phyloP scores from a whole-genome alignment of 176 grass and related monocot species.

The Musa acuminata region DNA sequence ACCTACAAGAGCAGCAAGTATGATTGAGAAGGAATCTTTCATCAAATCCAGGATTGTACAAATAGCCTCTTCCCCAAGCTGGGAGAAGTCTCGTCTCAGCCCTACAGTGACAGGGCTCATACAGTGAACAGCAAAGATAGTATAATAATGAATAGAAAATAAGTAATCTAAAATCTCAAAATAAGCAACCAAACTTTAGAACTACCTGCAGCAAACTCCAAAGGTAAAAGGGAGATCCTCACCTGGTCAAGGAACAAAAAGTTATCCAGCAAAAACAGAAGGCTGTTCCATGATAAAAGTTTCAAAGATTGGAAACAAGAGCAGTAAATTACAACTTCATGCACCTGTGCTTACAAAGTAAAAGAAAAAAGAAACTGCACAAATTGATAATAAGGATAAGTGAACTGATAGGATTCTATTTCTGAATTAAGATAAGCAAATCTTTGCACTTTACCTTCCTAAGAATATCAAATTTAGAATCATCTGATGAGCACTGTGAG shows the following conservation, averaged over 20 bases:
- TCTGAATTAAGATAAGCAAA: background rate
- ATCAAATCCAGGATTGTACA: slow-evolving; percentile 36
- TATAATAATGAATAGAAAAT: background rate
- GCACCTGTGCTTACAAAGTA: background rate
- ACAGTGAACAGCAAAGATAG: background rate
- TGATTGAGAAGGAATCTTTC: slow-evolving; percentile 28
- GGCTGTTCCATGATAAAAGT: background rate
- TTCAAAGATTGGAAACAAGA: background rate
- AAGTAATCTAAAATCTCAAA: background rate
- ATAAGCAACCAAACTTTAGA: slow-evolving; percentile 8
- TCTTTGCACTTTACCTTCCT: slow-evolving; percentile 28
- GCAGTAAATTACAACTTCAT: background rate
- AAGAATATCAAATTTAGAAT: slow-evolving; percentile 31
- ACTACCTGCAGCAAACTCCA: slow-evolving; percentile 46
- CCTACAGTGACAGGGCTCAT: slow-evolving; percentile 23
- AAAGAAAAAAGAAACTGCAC: background rate
- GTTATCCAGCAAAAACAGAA: slow-evolving; percentile 5
- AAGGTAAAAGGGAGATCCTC: slow-evolving; percentile 52
- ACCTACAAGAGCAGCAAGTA: slow-evolving; percentile 25
- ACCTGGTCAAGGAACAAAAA: slow-evolving; percentile 25
- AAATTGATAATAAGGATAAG: background rate
- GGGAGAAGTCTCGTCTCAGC: slow-evolving; percentile 25
- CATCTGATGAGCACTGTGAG: slow-evolving; percentile 5
- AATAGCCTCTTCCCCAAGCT: slow-evolving; percentile 26
- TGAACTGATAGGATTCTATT: background rate